phyloP scores from a whole-genome alignment of 1,284 basidiomycete genomes.

The Wallemia hederae region DNA sequence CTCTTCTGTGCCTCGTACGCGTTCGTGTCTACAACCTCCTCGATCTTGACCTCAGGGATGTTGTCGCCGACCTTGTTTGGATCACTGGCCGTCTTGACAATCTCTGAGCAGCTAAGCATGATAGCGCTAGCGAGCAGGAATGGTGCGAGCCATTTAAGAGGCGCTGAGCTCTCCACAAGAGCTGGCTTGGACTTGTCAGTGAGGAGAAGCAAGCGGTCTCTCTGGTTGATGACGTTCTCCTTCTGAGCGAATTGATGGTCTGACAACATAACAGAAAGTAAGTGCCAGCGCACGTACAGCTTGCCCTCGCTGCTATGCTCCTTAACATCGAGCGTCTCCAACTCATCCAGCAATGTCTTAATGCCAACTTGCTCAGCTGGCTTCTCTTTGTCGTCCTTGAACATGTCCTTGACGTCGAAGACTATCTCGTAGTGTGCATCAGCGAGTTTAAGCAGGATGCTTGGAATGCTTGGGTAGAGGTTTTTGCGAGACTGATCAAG shows the following conservation, averaged over 20 bases:
- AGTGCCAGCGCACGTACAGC: slow-evolving; percentile 46
- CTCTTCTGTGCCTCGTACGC: background rate
- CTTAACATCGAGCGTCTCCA: slow-evolving; percentile 32
- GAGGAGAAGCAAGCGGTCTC: slow-evolving; percentile 3
- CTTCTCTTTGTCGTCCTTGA: slow-evolving; percentile 30
- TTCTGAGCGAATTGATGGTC: slow-evolving; percentile 21
- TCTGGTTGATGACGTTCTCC: slow-evolving; percentile 9
- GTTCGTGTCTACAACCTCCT: background rate
- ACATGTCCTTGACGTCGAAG: slow-evolving; percentile 59
- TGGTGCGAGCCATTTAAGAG: slow-evolving; percentile 55
- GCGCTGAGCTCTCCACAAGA: slow-evolving; percentile 1
- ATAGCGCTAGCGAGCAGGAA: slow-evolving; percentile 27
- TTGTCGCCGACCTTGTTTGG: background rate
- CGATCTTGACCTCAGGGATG: background rate
- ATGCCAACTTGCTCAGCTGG: slow-evolving; percentile 26
- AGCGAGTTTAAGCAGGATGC: slow-evolving; percentile 42
- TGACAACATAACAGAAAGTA: slow-evolving; percentile 53
- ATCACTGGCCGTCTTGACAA: background rate
- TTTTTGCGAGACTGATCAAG: slow-evolving; percentile 36
- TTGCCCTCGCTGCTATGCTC: slow-evolving; percentile 27
- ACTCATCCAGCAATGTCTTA: slow-evolving; percentile 26
- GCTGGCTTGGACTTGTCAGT: slow-evolving; percentile 8
- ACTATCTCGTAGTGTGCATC: slow-evolving; percentile 64
- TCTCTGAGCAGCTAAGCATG: background rate
- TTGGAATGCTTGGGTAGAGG: slow-evolving; percentile 32